phyloP scores from a whole-genome alignment of 139 green algal genomes.

The Diplosphaera chodatii region DNA sequence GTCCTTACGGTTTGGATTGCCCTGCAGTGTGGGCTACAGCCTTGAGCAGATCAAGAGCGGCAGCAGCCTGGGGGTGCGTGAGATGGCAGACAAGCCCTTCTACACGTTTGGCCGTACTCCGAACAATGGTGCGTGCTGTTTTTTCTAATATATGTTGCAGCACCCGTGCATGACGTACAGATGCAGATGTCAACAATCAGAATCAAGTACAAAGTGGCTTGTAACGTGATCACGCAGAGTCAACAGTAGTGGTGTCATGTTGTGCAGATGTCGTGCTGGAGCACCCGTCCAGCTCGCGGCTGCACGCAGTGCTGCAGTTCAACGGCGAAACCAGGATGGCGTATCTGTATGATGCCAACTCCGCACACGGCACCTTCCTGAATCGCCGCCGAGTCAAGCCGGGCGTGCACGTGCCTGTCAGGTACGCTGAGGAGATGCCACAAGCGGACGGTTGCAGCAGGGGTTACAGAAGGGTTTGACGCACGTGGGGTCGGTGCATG shows the following conservation, averaged over 20 bases:
- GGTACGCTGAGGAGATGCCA: slow-evolving; percentile 16
- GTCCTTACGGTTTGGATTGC: background rate
- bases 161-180: too few species aligned
- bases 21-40: slow-evolving; percentile 43
- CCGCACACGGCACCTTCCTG: slow-evolving; percentile 83
- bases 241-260: too few species aligned
- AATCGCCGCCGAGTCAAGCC: slow-evolving; percentile 77
- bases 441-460: background rate
- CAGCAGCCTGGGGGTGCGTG: slow-evolving; percentile 31
- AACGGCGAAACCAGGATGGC: slow-evolving; percentile 32
- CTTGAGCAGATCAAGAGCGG: slow-evolving; percentile 68
- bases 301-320: slow-evolving; percentile 70
- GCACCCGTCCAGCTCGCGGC: slow-evolving; percentile 65
- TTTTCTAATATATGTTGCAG: too few species aligned
- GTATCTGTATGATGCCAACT: slow-evolving; percentile 79
- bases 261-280: slow-evolving; percentile 59
- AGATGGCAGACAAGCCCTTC: slow-evolving; percentile 26
- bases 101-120: slow-evolving; percentile 63
- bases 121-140: slow-evolving; percentile 18
- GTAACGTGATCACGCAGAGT: too few species aligned
- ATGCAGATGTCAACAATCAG: too few species aligned
- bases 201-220: too few species aligned
- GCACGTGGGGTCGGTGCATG: too few species aligned
- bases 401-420: slow-evolving; percentile 44
- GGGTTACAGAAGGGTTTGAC: too few species aligned